A percentile compares a stretch with the other conserved stretches of the same genome.
phyloP scores from a whole-genome alignment of 306 rosid species.

The Crataegus laevigata region DNA sequence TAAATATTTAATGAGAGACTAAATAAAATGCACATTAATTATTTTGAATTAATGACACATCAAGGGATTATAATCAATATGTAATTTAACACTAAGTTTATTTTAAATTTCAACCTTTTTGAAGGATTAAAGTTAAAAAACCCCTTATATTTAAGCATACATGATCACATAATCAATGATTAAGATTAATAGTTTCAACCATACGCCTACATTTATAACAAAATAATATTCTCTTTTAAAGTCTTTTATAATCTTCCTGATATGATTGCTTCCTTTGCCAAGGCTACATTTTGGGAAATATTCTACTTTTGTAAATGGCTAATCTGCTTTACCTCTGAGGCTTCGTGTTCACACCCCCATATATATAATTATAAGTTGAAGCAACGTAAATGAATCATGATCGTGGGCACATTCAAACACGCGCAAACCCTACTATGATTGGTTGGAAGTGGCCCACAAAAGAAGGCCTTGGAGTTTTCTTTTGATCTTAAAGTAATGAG shows the following conservation, averaged over 20 bases:
- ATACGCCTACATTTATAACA: background rate
- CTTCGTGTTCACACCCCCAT: slow-evolving; percentile 33
- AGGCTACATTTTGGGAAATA: slow-evolving; percentile 35
- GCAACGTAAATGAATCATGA: background rate
- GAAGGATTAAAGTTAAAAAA: too few species aligned
- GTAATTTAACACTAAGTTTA: too few species aligned
- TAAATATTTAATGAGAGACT: too few species aligned
- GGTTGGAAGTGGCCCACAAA: slow-evolving; percentile 42
- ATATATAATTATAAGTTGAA: background rate
- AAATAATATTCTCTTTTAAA: background rate
- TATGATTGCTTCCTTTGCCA: slow-evolving; percentile 48
- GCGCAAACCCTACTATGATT: slow-evolving; percentile 6
- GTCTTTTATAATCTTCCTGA: slow-evolving; percentile 9
- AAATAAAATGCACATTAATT: too few species aligned
- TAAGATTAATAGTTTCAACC: background rate
- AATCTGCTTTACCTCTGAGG: slow-evolving; percentile 20
- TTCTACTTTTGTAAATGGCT: slow-evolving; percentile 2
- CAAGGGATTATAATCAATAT: too few species aligned
- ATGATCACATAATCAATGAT: background rate
- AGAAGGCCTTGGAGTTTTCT: slow-evolving; percentile 44
- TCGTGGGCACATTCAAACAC: slow-evolving; percentile 8
- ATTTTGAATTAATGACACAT: too few species aligned
- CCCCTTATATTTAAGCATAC: background rate
- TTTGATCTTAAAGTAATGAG: slow-evolving; percentile 73
- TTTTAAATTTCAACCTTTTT: too few species aligned